phyloP scores from a whole-genome alignment of 225 moss, liverwort and hornwort genomes.

The Marchantia polymorpha region DNA sequence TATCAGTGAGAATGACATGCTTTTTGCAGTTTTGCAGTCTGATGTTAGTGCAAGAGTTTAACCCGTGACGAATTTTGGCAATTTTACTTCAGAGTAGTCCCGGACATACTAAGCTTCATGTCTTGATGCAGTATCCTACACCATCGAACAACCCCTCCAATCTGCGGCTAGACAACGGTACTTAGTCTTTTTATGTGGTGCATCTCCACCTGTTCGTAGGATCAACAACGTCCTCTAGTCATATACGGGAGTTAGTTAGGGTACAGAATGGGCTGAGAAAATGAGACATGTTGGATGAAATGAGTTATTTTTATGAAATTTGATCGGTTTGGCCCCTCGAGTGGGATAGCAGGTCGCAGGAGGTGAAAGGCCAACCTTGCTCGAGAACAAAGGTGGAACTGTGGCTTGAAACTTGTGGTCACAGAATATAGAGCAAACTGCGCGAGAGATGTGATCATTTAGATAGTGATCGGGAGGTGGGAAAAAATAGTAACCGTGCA shows the following conservation, averaged over 20 bases:
- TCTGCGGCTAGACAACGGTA: too few relatives aligned
- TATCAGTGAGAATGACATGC: neutral
- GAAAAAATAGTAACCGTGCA: neutral
- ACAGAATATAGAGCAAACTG: neutral
- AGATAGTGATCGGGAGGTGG: neutral
- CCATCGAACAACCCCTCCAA: too few relatives aligned
- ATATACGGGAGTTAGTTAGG: constrained; percentile 12
- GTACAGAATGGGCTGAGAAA: too few relatives aligned
- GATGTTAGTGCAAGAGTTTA: too few relatives aligned
- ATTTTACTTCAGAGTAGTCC: too few relatives aligned
- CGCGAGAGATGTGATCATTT: constrained; percentile 2
- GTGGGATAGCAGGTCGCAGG: neutral
- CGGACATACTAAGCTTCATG: too few relatives aligned
- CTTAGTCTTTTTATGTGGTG: too few relatives aligned
- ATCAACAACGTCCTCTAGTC: too few relatives aligned
- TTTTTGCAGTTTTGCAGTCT: neutral
- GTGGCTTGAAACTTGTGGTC: neutral
- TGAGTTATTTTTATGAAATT: neutral
- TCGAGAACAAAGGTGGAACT: neutral
- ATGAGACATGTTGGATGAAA: neutral
- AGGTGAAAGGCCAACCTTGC: neutral
- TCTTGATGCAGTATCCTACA: too few relatives aligned
- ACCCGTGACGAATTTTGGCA: too few relatives aligned
- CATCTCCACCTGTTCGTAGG: too few relatives aligned
- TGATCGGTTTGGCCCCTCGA: neutral